These are phyloP conservation scores for Coffea humblotiana DNA, from an alignment of 305 asterid genomes.

Conservation along the genomic window DNA sequence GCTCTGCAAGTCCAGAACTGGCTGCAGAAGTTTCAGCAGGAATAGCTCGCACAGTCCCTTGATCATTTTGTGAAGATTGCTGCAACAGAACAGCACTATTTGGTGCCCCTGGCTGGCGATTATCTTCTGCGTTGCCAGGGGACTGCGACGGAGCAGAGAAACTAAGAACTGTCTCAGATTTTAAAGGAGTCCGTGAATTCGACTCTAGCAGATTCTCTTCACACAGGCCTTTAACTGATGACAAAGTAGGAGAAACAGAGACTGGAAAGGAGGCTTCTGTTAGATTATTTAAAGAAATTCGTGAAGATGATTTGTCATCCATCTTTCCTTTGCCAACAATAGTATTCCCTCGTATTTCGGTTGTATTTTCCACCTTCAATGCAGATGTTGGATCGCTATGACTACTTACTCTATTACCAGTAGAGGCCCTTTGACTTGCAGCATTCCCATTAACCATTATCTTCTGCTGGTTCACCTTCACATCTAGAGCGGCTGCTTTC, in stretches of 20 bases:
- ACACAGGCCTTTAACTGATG: constrained; percentile 28
- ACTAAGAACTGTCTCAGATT: constrained; percentile 23
- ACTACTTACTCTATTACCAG: constrained; percentile 32
- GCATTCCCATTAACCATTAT: constrained; percentile 47
- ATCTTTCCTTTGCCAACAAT: constrained; percentile 33
- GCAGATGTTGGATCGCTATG: constrained; percentile 38
- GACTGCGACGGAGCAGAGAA: constrained; percentile 38
- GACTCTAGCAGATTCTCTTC: constrained; percentile 39
- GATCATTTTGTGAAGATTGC: constrained; percentile 37
- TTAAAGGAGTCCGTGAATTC: constrained; percentile 34
- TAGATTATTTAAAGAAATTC: constrained; percentile 36
- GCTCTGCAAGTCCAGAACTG: constrained; percentile 35
- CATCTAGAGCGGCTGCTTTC: constrained; percentile 42
- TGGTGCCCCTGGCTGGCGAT: constrained; percentile 14
- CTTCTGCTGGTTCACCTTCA: constrained; percentile 44
- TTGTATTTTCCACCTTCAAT: constrained; percentile 35
- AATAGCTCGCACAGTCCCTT: constrained; percentile 37
- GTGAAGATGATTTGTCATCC: constrained; percentile 43
- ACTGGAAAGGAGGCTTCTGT: constrained; percentile 33
- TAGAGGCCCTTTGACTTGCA: constrained; percentile 37
- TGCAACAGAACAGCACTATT: constrained; percentile 35
- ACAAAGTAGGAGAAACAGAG: constrained; percentile 38
- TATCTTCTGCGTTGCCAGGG: constrained; percentile 26
- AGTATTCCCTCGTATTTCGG: constrained; percentile 37
- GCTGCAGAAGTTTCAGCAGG: constrained; percentile 39